Evolutionary conservation across 345 rosid genomes (phyloP).

Genomic region (Cardiospermum halicacabum): DNA sequence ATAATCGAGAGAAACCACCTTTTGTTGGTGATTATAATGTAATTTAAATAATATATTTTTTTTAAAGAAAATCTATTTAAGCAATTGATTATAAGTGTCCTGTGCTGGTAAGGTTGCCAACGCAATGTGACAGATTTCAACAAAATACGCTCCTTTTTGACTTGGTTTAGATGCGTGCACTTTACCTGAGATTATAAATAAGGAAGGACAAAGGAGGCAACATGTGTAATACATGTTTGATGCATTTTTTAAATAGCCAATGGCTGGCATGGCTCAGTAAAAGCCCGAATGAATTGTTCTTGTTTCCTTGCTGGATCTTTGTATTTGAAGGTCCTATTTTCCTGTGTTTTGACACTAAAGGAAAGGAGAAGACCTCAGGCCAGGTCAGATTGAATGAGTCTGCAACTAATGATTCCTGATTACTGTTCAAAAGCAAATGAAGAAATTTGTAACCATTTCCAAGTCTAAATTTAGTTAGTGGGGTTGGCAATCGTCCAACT

Average conservation of each 20-base stretch:
- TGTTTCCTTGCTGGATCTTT: no score
- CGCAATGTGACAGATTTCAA: constrained; percentile 10
- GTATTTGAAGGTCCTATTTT: no score
- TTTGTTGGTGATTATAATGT: neutral
- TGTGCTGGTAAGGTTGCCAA: neutral
- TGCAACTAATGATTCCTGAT: neutral
- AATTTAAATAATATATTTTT: neutral
- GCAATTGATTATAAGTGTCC: neutral
- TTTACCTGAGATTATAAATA: neutral
- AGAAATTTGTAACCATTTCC: neutral
- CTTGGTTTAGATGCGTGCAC: neutral
- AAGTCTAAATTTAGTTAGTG: constrained; percentile 7
- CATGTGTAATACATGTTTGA: neutral
- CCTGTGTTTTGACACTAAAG: no score
- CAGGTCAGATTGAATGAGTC: neutral
- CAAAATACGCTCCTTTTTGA: constrained; percentile 17
- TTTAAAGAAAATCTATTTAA: neutral
- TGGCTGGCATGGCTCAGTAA: neutral
- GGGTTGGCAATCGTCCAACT: constrained; percentile 19
- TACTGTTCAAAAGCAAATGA: neutral
- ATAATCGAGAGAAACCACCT: no score
- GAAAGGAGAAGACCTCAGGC: neutral
- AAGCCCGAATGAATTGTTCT: no score
- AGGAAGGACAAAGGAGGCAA: neutral
- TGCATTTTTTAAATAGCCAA: neutral